Evolutionary conservation across 1,284 basidiomycete genomes (phyloP), one percentile per base, ranked within the genome.

Genomic region (Heterobasidion annosum): DNA sequence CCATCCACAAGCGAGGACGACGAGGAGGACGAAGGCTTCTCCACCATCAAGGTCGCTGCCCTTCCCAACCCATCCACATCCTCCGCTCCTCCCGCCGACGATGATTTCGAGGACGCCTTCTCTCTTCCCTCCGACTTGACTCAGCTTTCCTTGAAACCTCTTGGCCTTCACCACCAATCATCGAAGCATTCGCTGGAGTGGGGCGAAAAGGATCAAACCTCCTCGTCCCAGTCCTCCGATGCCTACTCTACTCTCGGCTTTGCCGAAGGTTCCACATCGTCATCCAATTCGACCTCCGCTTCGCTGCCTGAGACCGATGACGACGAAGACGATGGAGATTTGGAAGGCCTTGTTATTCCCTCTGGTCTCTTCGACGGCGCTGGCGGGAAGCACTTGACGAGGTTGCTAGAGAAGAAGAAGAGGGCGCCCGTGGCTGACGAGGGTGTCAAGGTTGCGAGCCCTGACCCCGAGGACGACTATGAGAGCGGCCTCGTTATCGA

Each of bases 131-230:
- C 77, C 48, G 82, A 89, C 65, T 77, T 91, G 54, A 88, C 85
- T 13, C 82, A 79, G 61, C 77, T 91, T 46, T 91, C 89, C 32
- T 80, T 91, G 49, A 81, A 83, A 46, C 85, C 87, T 56, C 72
- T 85, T 57, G 79, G 84, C 34, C 52, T 53, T 33, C 52, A 53
- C 32, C 85, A 86, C 63, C 80, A 85, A 51, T 77, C 82, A 9
- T 91, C 88, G 55, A 90, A 89, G 70, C 80, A 80, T 52, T 90
- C 88, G 1, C 73, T 91, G 32, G 87, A 90, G 69, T 91, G 88
- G 86, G 84, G 85, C 37, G 88, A 90, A 70, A 85, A 81, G 66
- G 86, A 91, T 63, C 81, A 87, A 53, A 87, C 88, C 1, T 81
- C 58, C 8, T 61, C 88, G 10, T 91, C 88, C 3, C 84, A 88